Evolutionary conservation across 345 rosid species (phyloP), one percentile per base, ranked within the genome.

Genomic region (Excoecaria cochinchinensis): DNA sequence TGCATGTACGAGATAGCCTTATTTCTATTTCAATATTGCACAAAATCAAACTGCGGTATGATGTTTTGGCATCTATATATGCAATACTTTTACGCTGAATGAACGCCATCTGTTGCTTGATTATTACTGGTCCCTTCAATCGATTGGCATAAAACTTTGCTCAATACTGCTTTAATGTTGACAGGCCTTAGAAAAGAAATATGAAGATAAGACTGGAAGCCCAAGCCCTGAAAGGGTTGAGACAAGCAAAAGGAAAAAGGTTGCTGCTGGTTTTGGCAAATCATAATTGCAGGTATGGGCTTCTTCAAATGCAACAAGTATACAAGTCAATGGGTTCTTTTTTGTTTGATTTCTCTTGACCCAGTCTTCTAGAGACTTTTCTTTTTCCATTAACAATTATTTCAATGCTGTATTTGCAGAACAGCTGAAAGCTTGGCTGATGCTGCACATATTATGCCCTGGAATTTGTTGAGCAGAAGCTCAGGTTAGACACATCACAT

Each of bases 191-290:
- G 97, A 95, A 79, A 95, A 84, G 87, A 89, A 91, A 82, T 91
- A 88, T 3, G 97, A 92, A 81, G 90, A 83, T 40, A 89, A 66
- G 83, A 90, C 94, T 48, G 97, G 98, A 78, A 73, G 82, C 55
- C 86, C 91, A 72, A 88, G 91, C 71, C 97, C 99, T 76, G 99
- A 95, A 84, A 86, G 38, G 83, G 79, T 88, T 79, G 90, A 89
- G 76, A 79, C 85, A 71, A 87, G 79, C 36, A 81, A 84, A 78
- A 75, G 76, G 69, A 86, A 61, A 82, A 88, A 87, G 85, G 90
- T 80, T 74, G 90, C 89, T 70, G 88, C 80, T 72, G 99, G 99
- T 79, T 95, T 95, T 89, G 97, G 99, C 64, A 92, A 86, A 77
- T 82, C 86, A 68, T 84, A 83, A 87, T 71, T 69, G 40, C 73